Evolutionary conservation across 2,329 filamentous ascomycete genomes (phyloP).

Genomic region (Aureobasidium sp.): DNA sequence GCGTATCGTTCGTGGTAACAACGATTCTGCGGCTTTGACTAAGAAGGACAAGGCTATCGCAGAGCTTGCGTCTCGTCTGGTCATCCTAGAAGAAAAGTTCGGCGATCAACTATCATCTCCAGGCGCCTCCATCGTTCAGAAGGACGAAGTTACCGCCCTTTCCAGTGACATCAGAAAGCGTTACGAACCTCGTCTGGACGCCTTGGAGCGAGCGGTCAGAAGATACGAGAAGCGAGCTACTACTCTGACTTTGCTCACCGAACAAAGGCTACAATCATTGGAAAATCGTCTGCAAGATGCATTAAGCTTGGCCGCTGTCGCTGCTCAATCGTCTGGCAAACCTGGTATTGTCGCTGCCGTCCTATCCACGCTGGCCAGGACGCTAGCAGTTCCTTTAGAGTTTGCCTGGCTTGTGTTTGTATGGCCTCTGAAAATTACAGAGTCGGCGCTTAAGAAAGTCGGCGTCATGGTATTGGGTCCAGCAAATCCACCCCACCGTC

Average conservation of each 20-base stretch:
- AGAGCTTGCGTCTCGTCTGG: conserved; percentile 21
- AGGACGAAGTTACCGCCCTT: conserved; percentile 24
- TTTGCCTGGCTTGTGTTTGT: background rate
- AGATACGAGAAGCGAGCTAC: conserved; percentile 86
- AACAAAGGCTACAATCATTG: conserved; percentile 63
- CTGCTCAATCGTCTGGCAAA: conserved; percentile 39
- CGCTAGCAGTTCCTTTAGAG: background rate
- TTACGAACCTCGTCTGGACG: conserved; percentile 75
- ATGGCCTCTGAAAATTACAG: conserved; percentile 9
- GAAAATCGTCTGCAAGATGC: conserved; percentile 68
- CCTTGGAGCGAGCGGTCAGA: conserved; percentile 77
- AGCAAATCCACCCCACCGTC: background rate
- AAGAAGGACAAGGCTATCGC: conserved; percentile 14
- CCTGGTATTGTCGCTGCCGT: conserved; percentile 18
- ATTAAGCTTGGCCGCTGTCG: conserved; percentile 70
- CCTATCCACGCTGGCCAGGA: conserved; percentile 15
- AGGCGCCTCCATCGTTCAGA: conserved; percentile 18
- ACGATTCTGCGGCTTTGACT: conserved; percentile 14
- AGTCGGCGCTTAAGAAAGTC: conserved; percentile 4
- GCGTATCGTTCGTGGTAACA: conserved; percentile 47
- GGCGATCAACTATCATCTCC: conserved; percentile 1
- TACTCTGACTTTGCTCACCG: conserved; percentile 65
- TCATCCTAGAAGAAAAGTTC: conserved; percentile 24
- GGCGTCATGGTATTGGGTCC: conserved; percentile 5
- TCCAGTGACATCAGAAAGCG: conserved; percentile 52